Base-by-base conservation (phyloP, 129 eudicot genomes). In the Ambrosia artemisiifolia region DNA sequence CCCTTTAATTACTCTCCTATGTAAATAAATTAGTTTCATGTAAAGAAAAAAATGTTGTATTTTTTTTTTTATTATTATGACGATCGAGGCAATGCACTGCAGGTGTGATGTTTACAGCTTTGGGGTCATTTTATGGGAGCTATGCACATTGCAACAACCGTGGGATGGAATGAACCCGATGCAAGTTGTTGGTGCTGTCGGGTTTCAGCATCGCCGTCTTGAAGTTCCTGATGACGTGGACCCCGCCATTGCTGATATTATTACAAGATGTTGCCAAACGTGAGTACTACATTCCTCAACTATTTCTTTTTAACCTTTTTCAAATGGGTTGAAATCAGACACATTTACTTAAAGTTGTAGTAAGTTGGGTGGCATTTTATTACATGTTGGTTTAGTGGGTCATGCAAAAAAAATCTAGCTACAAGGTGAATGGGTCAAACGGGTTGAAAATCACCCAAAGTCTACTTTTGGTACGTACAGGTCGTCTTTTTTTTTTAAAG, bases 141-240 rank as follows among this genome's bases (percentile, higher is more conserved):
- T 92, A 28, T 92, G 89, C 71, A 92, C 98, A 10, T 16, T 88
- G 85, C 89, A 83, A 72, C 98, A 89, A 55, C 98, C 98, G 40
- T 92, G 98, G 98, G 95, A 89, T 66, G 96, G 98, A 78, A 86
- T 88, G 96, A 92, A 92, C 80, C 94, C 98, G 0, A 92, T 92
- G 98, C 98, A 92, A 88, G 98, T 92, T 59, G 98, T 92, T 72
- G 98, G 96, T 44, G 98, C 98, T 2, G 98, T 92, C 72, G 98
- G 98, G n/a, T 92, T 88, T 83, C 98, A 92, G 77, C 96, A 92
- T 66, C 94, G 95, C 7, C 91, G 98, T 63, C 96, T 92, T 79
- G 95, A 92, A 61, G 84, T 92, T 68, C 98, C 98, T 30, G 86
- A 89, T 50, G 82, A 85, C 18, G 73, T 89, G 70, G 98, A 88